Conservation (phyloP, 306 rosid genomes). For the Ammopiptanthus mongolicus region DNA sequence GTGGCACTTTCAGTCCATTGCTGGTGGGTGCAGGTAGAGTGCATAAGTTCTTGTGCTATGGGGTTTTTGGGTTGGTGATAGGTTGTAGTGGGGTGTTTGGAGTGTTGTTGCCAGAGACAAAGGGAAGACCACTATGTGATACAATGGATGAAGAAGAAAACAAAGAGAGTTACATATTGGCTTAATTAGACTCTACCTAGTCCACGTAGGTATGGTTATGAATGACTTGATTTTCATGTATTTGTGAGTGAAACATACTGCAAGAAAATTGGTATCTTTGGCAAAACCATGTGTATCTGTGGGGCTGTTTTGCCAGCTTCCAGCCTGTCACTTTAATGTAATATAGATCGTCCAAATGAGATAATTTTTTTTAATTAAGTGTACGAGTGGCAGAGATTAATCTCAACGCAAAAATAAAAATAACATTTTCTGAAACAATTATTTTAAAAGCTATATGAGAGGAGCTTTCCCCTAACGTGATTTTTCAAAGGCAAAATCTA, state of each 20-base stretch:
- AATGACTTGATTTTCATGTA: neutral
- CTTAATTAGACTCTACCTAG: neutral
- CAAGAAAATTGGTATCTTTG: neutral
- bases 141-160: slow-evolving; percentile 59
- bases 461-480: too few relatives aligned
- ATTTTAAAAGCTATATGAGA: too few relatives aligned
- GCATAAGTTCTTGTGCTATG: slow-evolving; percentile 37
- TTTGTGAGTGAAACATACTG: neutral
- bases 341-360: too few relatives aligned
- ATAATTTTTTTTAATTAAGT: too few relatives aligned
- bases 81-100: slow-evolving; percentile 44
- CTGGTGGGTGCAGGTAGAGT: slow-evolving; percentile 47
- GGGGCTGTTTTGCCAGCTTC: neutral
- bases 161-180: neutral
- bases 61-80: slow-evolving; percentile 55
- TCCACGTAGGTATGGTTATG: neutral
- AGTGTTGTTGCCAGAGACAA: slow-evolving; percentile 53
- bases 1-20: slow-evolving; percentile 50
- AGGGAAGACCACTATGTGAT: slow-evolving; percentile 48
- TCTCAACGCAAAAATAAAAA: too few relatives aligned
- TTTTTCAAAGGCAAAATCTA: too few relatives aligned
- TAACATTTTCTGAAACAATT: too few relatives aligned
- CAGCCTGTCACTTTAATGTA: neutral
- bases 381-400: too few relatives aligned
- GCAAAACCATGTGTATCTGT: neutral